These are phyloP conservation scores for Plasmodium billcollinsi DNA, from an alignment of 169 alveolate genomes.

Conservation along the genomic window DNA sequence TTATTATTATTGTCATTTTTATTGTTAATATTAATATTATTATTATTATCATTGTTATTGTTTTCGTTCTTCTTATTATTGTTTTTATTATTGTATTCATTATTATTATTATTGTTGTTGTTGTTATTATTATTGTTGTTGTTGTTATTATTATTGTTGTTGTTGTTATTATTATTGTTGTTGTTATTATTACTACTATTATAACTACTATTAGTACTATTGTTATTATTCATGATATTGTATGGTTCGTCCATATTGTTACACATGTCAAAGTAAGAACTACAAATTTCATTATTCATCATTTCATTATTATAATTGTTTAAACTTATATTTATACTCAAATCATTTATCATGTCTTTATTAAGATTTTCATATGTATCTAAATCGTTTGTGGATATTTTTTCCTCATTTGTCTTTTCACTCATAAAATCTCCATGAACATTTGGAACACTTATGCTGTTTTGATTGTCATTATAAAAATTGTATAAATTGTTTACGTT, in stretches of 20 bases:
- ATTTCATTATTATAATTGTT: constrained; percentile 33
- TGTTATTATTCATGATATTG: not conserved
- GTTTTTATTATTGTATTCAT: too few relatives aligned
- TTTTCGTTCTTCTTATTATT: not conserved
- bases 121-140: too few relatives aligned
- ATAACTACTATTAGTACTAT: not conserved
- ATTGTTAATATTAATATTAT: not conserved
- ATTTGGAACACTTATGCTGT: not conserved
- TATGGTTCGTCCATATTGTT: not conserved
- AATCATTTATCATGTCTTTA: not conserved
- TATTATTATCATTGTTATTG: not conserved
- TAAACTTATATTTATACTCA: constrained; percentile 4
- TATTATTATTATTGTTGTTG: not conserved
- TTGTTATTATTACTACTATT: not conserved
- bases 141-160: not conserved
- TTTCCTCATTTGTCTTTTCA: not conserved
- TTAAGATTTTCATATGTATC: not conserved
- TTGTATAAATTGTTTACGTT: not conserved
- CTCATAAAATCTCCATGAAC: not conserved
- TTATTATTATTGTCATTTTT: not conserved
- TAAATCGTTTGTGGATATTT: not conserved
- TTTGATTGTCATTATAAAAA: not conserved
- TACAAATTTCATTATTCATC: constrained; percentile 14
- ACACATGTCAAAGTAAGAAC: constrained; percentile 2
- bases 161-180: not conserved